Evolutionary conservation across 805 yeast genomes (phyloP), one percentile per base, ranked within the genome.

Genomic region (Ogataea pignaliae): DNA sequence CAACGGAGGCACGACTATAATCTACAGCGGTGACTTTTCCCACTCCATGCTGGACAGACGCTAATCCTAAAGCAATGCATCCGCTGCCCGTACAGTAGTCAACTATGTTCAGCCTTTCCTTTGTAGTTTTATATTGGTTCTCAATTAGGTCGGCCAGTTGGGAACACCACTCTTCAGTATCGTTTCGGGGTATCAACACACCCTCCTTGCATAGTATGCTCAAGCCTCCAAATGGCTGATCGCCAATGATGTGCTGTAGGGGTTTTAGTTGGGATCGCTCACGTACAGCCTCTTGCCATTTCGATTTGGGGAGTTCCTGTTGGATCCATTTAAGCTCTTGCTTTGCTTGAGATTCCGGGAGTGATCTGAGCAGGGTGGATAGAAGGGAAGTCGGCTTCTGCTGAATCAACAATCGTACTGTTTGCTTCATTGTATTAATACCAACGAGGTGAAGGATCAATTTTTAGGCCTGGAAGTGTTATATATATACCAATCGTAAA

Each of bases 41-140:
- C 4, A 48, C 45, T 3, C 53, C 47, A 10, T 67, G 34, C 21
- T 60, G 55, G 11, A 61, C 55, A 1, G 69, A 66, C 1, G 70
- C 67, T 16, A 86, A 45, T 3, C 75, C 55, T 28, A 88, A 63
- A 0, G 88, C 82, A 21, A 93, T 77, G 59, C 98, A 91, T 0
- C 98, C 99, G 0, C 91, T 70, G 0, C 97, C 97, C 0, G 96
- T 78, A 52, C 97, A 89, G 26, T 87, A 69, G 64, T 90, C 97
- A 9, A 85, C 49, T 2, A 81, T 62, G 2, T 45, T 53, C 17
- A 71, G 40, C 3, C 44, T 18, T 9, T 29, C 29, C 3, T 34
- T 15, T n/a, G 44, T 29, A 12, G 43, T 12, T 18, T 36, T 10
- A 18, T 14, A 33, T 13, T 33, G 17, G 26, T 26, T 5, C 39